These are phyloP conservation scores for Pyrenophora teres DNA, from an alignment of 2,329 filamentous ascomycete species.

Conservation along the genomic window DNA sequence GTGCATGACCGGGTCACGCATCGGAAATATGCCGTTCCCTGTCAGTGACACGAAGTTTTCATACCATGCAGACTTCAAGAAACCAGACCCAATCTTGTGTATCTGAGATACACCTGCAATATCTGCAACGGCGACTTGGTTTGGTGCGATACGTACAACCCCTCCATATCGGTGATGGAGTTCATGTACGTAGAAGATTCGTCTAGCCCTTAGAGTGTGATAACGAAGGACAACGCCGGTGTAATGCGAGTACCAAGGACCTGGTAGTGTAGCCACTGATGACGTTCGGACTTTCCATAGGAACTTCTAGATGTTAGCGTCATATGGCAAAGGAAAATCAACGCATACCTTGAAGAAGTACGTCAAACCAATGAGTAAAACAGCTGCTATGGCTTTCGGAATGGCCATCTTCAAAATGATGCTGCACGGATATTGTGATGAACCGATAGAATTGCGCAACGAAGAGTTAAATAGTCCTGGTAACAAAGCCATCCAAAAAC, in stretches of 20 bases:
- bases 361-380: no score
- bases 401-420: no score
- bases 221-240: slow-evolving; percentile 42
- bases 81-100: slow-evolving; percentile 37
- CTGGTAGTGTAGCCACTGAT: slow-evolving; percentile 27
- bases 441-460: no score
- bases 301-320: neutral
- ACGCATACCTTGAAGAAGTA: no score
- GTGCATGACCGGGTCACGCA: no score
- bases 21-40: no score
- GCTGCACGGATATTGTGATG: no score
- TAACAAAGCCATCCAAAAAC: no score
- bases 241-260: slow-evolving; percentile 37
- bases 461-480: no score
- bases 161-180: slow-evolving; percentile 42
- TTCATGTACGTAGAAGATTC: slow-evolving; percentile 41
- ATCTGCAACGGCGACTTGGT: slow-evolving; percentile 30
- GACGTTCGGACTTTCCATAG: slow-evolving; percentile 9
- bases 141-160: slow-evolving; percentile 33
- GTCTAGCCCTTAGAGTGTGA: slow-evolving; percentile 43
- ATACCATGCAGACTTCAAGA: no score
- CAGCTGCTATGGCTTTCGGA: no score
- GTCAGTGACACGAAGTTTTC: no score
- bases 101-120: slow-evolving; percentile 30
- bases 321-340: neutral